Evolutionary conservation across 306 rosid species (phyloP).

Genomic region (Hippophae gyantsensis): DNA sequence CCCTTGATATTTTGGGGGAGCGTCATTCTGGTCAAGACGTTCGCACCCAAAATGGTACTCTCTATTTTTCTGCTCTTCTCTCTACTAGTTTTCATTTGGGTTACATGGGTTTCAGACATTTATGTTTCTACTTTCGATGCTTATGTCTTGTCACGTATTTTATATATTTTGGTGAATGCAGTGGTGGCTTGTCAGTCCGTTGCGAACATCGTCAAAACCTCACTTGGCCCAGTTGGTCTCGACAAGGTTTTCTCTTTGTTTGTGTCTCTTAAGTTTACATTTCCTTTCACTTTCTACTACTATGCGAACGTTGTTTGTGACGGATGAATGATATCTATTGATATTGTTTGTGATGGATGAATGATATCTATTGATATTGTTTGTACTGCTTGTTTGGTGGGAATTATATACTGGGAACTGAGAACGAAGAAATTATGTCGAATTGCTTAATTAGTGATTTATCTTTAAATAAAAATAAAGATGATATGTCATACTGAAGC

Average conservation of each 20-base stretch:
- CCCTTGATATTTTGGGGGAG: constrained; percentile 81
- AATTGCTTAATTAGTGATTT: too few relatives aligned
- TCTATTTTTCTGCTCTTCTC: constrained; percentile 4
- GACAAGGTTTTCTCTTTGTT: constrained; percentile 56
- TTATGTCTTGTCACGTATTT: neutral
- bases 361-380: neutral
- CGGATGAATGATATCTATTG: neutral
- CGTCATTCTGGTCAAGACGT: constrained; percentile 92
- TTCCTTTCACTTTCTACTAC: neutral
- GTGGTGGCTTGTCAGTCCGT: constrained; percentile 90
- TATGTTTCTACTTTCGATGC: neutral
- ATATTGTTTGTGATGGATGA: neutral
- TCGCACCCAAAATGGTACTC: constrained; percentile 84
- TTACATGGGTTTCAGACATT: neutral
- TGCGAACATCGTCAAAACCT: constrained; percentile 86
- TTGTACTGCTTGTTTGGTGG: too few relatives aligned
- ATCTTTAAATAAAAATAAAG: too few relatives aligned
- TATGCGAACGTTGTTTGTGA: neutral
- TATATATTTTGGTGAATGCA: constrained; percentile 17
- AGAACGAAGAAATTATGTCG: too few relatives aligned
- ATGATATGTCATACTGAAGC: too few relatives aligned
- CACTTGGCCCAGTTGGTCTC: constrained; percentile 95
- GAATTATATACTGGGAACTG: too few relatives aligned
- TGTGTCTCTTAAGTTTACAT: neutral
- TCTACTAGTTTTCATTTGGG: neutral